Conservation (phyloP, 805 yeast genomes). For the Saturnispora kantuleensis region DNA sequence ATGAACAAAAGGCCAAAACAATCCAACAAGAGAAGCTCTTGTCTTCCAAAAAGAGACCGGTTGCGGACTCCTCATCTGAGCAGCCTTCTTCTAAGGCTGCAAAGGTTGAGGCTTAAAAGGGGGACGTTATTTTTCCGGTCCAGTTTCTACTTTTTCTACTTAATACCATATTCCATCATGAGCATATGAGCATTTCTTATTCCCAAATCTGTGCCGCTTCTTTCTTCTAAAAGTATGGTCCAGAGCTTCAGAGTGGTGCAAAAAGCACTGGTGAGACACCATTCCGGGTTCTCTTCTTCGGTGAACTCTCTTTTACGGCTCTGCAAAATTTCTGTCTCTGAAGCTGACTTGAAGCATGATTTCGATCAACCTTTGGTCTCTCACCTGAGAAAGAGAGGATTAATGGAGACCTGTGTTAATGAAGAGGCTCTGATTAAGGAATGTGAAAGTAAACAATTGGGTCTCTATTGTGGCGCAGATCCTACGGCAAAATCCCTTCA, state of each 20-base stretch:
- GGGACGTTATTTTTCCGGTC: no score
- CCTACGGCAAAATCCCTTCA: slow-evolving; percentile 89
- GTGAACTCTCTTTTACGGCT: slow-evolving; percentile 13
- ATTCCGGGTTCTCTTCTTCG: slow-evolving; percentile 13
- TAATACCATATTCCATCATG: neutral
- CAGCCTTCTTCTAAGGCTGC: neutral
- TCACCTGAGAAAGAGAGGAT: slow-evolving; percentile 36
- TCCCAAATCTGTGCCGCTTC: no score
- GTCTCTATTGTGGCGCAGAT: slow-evolving; percentile 89
- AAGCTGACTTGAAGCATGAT: slow-evolving; percentile 24
- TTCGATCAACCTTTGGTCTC: slow-evolving; percentile 29
- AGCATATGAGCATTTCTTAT: neutral
- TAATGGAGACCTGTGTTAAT: slow-evolving; percentile 33
- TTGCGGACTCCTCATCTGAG: neutral
- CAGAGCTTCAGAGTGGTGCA: no score
- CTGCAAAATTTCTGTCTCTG: slow-evolving; percentile 14
- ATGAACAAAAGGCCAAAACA: slow-evolving; percentile 8
- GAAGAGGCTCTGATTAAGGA: slow-evolving; percentile 22
- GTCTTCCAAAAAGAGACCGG: slow-evolving; percentile 9
- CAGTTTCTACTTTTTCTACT: neutral
- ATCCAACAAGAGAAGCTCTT: slow-evolving; percentile 11
- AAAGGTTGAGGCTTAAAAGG: neutral
- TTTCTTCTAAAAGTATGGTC: no score
- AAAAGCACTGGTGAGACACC: neutral
- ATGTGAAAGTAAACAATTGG: slow-evolving; percentile 31